Percentiles rank a stretch among this genome's conserved stretches.
Evolutionary conservation across 306 rosid species (phyloP).

Genomic region (Erythrophleum fordii): DNA sequence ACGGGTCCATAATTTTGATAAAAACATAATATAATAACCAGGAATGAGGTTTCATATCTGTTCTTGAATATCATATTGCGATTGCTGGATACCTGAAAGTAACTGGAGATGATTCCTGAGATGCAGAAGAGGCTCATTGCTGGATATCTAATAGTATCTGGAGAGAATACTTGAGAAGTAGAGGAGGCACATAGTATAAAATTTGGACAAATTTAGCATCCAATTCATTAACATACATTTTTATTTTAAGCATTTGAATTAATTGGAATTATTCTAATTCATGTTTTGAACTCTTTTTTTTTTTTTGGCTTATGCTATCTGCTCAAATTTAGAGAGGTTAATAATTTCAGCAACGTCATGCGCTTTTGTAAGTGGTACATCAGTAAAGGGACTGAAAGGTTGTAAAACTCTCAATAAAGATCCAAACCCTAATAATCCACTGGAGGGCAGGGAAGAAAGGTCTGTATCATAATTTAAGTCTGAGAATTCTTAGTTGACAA

Average conservation of each 20-base stretch:
- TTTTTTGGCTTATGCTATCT: background rate
- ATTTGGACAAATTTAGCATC: too few species aligned
- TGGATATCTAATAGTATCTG: too few species aligned
- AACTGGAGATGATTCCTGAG: background rate
- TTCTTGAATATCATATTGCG: conserved; percentile 8
- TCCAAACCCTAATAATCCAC: conserved; percentile 85
- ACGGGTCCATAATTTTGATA: conserved; percentile 9
- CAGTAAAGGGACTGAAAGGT: conserved; percentile 83
- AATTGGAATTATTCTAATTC: background rate
- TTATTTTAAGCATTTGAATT: conserved; percentile 17
- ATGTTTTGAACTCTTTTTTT: background rate
- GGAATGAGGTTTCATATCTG: conserved; percentile 25
- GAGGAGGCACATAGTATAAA: too few species aligned
- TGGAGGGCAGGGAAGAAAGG: conserved; percentile 92
- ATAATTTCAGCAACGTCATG: conserved; percentile 35
- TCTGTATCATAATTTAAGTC: conserved; percentile 35
- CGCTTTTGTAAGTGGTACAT: conserved; percentile 78
- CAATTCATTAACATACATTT: background rate
- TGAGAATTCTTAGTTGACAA: background rate
- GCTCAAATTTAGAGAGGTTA: conserved; percentile 24
- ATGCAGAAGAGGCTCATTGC: background rate
- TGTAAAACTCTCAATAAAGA: conserved; percentile 79
- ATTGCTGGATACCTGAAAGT: conserved; percentile 29
- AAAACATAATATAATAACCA: conserved; percentile 18
- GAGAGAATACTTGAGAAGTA: too few species aligned